Evolutionary conservation across 2,329 filamentous ascomycete species (phyloP), one percentile per base, ranked within the genome.

Genomic region (Leptographium lundbergii): DNA sequence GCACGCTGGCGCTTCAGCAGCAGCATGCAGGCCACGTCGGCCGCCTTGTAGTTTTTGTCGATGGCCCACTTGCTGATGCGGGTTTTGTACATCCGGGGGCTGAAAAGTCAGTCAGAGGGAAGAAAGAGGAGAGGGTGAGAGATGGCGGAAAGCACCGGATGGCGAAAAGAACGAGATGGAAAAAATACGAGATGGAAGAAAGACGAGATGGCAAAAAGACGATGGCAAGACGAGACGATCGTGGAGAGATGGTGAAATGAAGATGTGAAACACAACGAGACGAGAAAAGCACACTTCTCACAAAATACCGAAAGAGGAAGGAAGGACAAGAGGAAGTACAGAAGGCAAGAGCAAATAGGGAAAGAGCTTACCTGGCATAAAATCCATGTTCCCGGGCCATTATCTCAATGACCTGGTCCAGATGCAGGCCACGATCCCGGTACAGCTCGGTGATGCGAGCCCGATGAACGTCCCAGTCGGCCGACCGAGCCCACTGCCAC

Each of bases 71-170:
- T 67, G 61, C 65, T 69, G 60, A 70, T 68, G 17, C 69, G 65
- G 1, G 66, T 68, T 56, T 70, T 68, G 65, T 69, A 71, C 69
- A 71, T 71, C 9, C 69, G 66, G 25, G 65, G 62, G n/a, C 67
- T 69, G 27, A 29, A 7, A 32, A 25, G 10, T 24, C 6, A 55
- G 34, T 2, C n/a, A 19, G 17, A n/a, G 32, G 13, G 14, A n/a
- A 34, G 29, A 34, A 6, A 17, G 17, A 53, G 29, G 27, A 10
- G 52, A 36, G 19, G 32, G 17, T 2, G n/a, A 13, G 14, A 27
- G 14, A 42, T 22, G 34, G 36, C 4, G 36, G 14, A 39, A 17
- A 17, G 29, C n/a, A 10, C 29, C 5, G 10, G 29, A 5, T 32
- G 36, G 13, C 5, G 32, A 9, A 10, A 17, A 17, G 36, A 6